These are phyloP conservation scores for Quercus variabilis DNA, from an alignment of 306 rosid genomes.

Conservation along the genomic window DNA sequence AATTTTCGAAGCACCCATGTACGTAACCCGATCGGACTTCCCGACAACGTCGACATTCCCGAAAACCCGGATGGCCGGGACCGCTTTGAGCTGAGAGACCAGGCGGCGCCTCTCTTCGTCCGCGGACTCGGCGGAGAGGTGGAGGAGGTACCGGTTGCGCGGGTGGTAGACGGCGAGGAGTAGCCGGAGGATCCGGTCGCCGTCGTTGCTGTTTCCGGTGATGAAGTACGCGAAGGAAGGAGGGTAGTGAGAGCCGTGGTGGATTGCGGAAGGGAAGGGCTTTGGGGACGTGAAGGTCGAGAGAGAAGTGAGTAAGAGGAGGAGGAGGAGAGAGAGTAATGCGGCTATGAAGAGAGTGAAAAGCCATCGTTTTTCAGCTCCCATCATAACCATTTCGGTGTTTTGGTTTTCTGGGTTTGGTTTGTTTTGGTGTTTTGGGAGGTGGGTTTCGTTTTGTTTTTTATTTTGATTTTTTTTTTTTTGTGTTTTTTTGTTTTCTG, in stretches of 20 bases:
- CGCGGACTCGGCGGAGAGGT: slow-evolving; percentile 63
- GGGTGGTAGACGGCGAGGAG: slow-evolving; percentile 87
- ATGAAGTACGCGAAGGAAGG: slow-evolving; percentile 89
- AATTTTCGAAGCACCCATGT: slow-evolving; percentile 72
- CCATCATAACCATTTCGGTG: slow-evolving; percentile 38
- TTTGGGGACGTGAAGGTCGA: slow-evolving; percentile 69
- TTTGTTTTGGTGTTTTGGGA: slow-evolving; percentile 25
- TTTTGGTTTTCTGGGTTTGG: neutral
- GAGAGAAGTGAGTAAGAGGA: slow-evolving; percentile 60
- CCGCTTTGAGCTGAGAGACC: slow-evolving; percentile 36
- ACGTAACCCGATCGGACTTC: slow-evolving; percentile 72
- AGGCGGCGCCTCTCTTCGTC: slow-evolving; percentile 61
- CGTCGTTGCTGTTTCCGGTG: slow-evolving; percentile 63
- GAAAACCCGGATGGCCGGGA: slow-evolving; percentile 73
- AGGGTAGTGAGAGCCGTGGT: slow-evolving; percentile 67
- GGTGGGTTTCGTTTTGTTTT: slow-evolving; percentile 12
- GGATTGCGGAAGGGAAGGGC: slow-evolving; percentile 58
- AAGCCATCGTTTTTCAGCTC: slow-evolving; percentile 89
- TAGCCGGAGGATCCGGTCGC: slow-evolving; percentile 81
- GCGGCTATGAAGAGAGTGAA: slow-evolving; percentile 72
- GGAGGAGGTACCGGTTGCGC: slow-evolving; percentile 73
- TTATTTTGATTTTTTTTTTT: too few relatives aligned
- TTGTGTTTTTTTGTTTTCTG: too few relatives aligned
- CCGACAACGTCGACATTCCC: slow-evolving; percentile 90
- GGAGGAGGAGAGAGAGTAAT: slow-evolving; percentile 50